Evolutionary conservation across 306 rosid species (phyloP).

Genomic region (Trifolium repens): DNA sequence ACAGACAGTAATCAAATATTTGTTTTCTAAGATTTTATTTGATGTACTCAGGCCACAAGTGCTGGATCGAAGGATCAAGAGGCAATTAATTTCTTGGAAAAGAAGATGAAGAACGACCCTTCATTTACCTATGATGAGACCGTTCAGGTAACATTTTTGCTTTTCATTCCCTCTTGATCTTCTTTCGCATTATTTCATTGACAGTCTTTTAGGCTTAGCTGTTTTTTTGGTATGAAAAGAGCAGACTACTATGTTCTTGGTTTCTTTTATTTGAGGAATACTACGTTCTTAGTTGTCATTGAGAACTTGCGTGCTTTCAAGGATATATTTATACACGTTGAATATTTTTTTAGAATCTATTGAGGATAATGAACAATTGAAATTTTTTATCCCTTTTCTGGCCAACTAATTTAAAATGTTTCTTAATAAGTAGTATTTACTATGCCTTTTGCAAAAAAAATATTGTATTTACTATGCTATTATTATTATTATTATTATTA

Average conservation of each 20-base stretch:
- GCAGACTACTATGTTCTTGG: conserved; percentile 3
- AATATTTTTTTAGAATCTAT: neutral
- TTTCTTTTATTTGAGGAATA: neutral
- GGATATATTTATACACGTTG: conserved; percentile 23
- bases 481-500: neutral
- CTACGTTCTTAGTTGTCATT: neutral
- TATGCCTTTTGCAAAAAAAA: neutral
- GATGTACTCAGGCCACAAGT: conserved; percentile 81
- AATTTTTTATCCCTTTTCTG: neutral
- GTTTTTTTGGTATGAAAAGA: conserved; percentile 1
- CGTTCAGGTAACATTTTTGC: conserved; percentile 72
- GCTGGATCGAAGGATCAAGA: conserved; percentile 99
- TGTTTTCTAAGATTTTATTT: conserved; percentile 32
- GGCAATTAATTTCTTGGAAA: conserved; percentile 98
- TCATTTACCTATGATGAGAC: conserved; percentile 91
- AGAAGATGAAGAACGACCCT: conserved; percentile 99
- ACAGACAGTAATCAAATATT: conserved; percentile 29
- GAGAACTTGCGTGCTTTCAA: conserved; percentile 8
- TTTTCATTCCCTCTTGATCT: neutral
- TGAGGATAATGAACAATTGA: neutral
- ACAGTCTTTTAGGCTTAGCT: conserved; percentile 16
- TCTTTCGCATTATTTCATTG: neutral
- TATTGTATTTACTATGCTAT: neutral
- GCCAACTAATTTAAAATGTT: neutral
- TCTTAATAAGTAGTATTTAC: conserved; percentile 16